phyloP scores from a whole-genome alignment of 2,329 filamentous ascomycete genomes.

The Diaporthe batatas region DNA sequence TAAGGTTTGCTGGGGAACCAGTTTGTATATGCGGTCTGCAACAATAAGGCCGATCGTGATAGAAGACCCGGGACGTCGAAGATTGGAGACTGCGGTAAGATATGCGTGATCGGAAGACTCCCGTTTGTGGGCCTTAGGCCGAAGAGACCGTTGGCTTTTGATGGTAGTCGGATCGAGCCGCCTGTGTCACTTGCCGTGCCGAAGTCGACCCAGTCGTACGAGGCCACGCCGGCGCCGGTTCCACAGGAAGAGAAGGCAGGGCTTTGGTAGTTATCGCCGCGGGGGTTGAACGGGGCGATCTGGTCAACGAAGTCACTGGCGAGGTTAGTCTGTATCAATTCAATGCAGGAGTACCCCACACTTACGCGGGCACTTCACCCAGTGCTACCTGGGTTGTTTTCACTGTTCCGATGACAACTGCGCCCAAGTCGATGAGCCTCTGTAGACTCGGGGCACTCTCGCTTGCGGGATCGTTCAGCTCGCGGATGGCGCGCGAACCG shows the following conservation, averaged over 20 bases:
- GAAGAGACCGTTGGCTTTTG: constrained; percentile 11
- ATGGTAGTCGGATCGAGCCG: constrained; percentile 5
- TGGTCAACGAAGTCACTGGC: constrained; percentile 4
- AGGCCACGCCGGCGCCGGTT: constrained; percentile 10
- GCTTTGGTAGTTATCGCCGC: constrained; percentile 15
- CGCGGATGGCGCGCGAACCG: constrained; percentile 7
- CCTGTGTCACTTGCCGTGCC: constrained; percentile 15
- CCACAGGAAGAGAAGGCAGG: constrained; percentile 14
- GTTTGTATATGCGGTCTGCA: constrained; percentile 12
- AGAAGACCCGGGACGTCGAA: constrained; percentile 10
- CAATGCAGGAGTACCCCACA: background rate
- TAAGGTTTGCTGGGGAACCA: constrained; percentile 15
- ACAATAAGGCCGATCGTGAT: background rate
- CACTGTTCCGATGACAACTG: constrained; percentile 15
- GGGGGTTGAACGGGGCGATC: constrained; percentile 8
- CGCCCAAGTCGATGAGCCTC: constrained; percentile 9
- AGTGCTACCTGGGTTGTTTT: constrained; percentile 4
- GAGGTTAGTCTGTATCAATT: background rate
- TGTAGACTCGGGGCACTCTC: constrained; percentile 1
- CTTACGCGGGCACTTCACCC: constrained; percentile 6
- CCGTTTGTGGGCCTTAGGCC: constrained; percentile 1
- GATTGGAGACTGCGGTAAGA: constrained; percentile 1
- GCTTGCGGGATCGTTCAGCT: background rate
- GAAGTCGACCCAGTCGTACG: constrained; percentile 9
- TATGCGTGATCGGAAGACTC: background rate